Evolutionary conservation across 208 protist genomes (phyloP).

Genomic region (Angomonas desouzai): DNA sequence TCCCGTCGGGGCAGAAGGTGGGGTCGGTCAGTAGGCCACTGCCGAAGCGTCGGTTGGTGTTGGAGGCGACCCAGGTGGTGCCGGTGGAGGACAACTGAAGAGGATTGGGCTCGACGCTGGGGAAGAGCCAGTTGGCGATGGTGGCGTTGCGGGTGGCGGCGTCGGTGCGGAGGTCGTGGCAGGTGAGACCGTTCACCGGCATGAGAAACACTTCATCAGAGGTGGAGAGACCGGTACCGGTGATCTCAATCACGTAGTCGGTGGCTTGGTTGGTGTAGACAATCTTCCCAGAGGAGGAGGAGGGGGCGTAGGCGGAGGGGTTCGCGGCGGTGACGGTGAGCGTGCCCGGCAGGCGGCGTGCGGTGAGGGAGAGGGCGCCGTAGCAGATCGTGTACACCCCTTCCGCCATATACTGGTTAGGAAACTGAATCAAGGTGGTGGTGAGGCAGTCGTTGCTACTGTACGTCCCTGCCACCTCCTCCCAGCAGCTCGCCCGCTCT

Average conservation of each 20-base stretch:
- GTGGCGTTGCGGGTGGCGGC: constrained; percentile 46
- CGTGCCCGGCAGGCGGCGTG: constrained; percentile 57
- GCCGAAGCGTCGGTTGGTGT: constrained; percentile 56
- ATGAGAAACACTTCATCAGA: constrained; percentile 70
- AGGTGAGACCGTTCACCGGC: constrained; percentile 59
- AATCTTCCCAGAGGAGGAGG: constrained; percentile 15
- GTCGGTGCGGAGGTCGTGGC: constrained; percentile 77
- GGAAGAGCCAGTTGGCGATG: constrained; percentile 52
- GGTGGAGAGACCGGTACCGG: constrained; percentile 45
- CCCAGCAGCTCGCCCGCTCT: constrained; percentile 66
- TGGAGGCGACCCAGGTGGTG: constrained; percentile 65
- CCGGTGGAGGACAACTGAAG: constrained; percentile 39
- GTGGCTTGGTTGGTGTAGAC: constrained; percentile 78
- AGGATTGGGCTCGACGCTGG: constrained; percentile 54
- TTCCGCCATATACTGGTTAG: constrained; percentile 49
- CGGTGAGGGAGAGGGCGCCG: constrained; percentile 25
- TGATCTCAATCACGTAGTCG: constrained; percentile 55
- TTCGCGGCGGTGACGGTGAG: constrained; percentile 60
- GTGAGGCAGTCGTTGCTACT: constrained; percentile 58
- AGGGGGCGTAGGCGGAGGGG: constrained; percentile 36
- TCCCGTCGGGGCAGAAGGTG: constrained; percentile 49
- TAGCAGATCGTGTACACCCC: constrained; percentile 85
- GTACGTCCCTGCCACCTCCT: constrained; percentile 32
- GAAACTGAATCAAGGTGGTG: constrained; percentile 55
- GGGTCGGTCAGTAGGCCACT: constrained; percentile 48